Conservation (phyloP, 2,329 filamentous ascomycete genomes). For the Alternaria hordeiaustralica region DNA sequence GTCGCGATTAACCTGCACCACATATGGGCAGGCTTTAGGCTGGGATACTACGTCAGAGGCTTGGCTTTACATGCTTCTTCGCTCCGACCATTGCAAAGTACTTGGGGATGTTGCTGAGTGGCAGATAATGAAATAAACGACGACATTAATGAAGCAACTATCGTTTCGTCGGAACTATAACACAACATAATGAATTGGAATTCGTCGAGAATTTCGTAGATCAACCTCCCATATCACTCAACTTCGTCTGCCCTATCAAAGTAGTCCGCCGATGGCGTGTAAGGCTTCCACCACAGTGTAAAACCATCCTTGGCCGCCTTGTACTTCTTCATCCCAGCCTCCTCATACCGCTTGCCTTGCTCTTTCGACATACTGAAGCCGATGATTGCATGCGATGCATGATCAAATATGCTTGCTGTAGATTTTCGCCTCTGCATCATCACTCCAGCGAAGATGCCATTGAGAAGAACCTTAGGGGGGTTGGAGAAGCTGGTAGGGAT, state of each 20-base stretch:
- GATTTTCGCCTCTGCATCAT: background rate
- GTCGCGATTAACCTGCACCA: background rate
- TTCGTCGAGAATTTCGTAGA: fast-evolving
- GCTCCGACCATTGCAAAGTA: background rate
- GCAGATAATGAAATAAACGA: background rate
- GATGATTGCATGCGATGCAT: background rate
- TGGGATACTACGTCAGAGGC: background rate
- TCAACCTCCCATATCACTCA: background rate
- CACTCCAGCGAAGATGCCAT: background rate
- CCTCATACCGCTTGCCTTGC: background rate
- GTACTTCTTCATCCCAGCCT: background rate
- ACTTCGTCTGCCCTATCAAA: background rate
- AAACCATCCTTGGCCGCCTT: background rate
- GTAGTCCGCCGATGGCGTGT: background rate
- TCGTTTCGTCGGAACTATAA: background rate
- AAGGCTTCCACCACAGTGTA: background rate
- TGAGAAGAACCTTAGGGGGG: background rate
- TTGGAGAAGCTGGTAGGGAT: background rate
- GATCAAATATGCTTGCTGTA: background rate
- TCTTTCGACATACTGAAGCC: fast-evolving
- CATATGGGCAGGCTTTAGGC: background rate
- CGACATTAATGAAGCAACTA: background rate
- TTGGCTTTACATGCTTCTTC: background rate
- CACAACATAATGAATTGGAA: background rate
- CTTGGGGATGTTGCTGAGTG: background rate